Evolutionary conservation across 352 stramenopile species (phyloP), one percentile per base, ranked within the genome.

Genomic region (Phytophthora kernoviae): DNA sequence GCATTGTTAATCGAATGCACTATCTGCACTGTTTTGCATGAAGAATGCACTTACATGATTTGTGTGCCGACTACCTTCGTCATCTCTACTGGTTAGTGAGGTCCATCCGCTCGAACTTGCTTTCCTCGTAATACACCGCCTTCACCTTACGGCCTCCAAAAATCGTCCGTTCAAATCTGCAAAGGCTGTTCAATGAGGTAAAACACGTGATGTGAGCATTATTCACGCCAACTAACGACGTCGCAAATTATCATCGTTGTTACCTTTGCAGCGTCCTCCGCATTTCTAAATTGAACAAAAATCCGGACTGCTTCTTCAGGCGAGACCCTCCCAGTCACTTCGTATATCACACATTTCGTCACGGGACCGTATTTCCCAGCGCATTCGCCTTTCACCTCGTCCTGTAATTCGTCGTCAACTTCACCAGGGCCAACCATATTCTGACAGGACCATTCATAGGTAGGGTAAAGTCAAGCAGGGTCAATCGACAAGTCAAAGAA

Each of bases 341-440:
- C 86, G 50, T 84, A 83, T 17, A 96, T 77, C 12, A 95, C 17
- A 52, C 89, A 97, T 21, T 85, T 82, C 17, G 41, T 56, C 6
- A 97, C 91, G 8, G 75, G 70, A 0, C 91, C 91, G 50, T 96
- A 97, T 58, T 86, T 95, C 30, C 76, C 65, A 1, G 65, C 56
- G 51, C 90, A 97, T 62, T 97, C 91, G 37, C 91, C 83, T 56
- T 88, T 93, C 7, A 94, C 89, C 74, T 97, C 91, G 5, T 84
- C 82, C 64, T 96, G 67, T 11, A 97, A 62, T 32, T 94, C 84
- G 20, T 91, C 84, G 57, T 97, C 91, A 6, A 97, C 91, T 74
- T 97, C 87, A 12, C 84, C 88, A 11, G 87, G 86, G 14, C 78
- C 87, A 41, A 97, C 88, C 90, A 97, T 97, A 69, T 97, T 97